These are phyloP conservation scores for Oenanthe javanica DNA, from an alignment of 140 eudicot species.

Conservation along the genomic window DNA sequence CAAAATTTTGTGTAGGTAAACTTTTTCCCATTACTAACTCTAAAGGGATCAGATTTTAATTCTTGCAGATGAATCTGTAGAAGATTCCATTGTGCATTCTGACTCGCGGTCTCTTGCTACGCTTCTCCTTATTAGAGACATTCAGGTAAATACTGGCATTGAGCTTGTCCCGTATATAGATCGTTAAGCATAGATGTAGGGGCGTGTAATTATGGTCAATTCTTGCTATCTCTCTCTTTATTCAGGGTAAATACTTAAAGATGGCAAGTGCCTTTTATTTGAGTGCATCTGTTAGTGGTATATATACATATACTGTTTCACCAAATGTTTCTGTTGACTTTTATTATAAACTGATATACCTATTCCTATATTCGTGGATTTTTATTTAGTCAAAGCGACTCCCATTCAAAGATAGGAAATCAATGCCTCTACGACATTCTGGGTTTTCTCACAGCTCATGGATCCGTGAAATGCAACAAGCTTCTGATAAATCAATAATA, in stretches of 20 bases:
- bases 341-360: neutral
- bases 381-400: slow-evolving; percentile 79
- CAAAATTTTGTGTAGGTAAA: neutral
- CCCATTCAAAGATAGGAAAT: slow-evolving; percentile 52
- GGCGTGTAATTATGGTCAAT: neutral
- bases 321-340: neutral
- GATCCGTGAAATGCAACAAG: slow-evolving; percentile 97
- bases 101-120: slow-evolving; percentile 95
- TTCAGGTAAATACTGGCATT: slow-evolving; percentile 48
- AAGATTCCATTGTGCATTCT: slow-evolving; percentile 93
- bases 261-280: neutral
- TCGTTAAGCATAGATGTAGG: neutral
- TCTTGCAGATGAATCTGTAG: slow-evolving; percentile 98
- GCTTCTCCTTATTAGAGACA: slow-evolving; percentile 93
- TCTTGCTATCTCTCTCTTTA: neutral
- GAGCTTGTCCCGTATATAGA: neutral
- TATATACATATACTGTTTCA: neutral
- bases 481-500: slow-evolving; percentile 89
- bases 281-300: neutral
- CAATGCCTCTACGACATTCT: slow-evolving; percentile 48
- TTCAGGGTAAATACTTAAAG: neutral
- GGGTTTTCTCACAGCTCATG: slow-evolving; percentile 90
- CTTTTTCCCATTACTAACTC: slow-evolving; percentile 54
- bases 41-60: slow-evolving; percentile 67
- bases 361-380: slow-evolving; percentile 9